phyloP scores from a whole-genome alignment of 2,329 filamentous ascomycete species.

The Xylariaceae sp. region DNA sequence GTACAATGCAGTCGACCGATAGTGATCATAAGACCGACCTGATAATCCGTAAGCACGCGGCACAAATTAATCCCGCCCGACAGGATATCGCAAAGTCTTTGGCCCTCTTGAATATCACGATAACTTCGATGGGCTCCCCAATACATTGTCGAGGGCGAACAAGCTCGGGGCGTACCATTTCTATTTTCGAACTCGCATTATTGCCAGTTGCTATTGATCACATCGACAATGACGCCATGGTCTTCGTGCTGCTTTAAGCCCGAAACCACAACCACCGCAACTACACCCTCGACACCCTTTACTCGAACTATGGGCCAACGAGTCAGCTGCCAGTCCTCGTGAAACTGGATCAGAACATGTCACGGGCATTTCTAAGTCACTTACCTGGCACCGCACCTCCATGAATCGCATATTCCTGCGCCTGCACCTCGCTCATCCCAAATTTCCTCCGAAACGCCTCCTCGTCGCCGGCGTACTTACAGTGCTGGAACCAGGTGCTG shows the following conservation, averaged over 20 bases:
- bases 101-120: too few relatives aligned
- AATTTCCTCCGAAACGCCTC: constrained; percentile 60
- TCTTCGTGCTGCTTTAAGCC: constrained; percentile 75
- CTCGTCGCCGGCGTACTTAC: constrained; percentile 64
- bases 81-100: too few relatives aligned
- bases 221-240: constrained; percentile 71
- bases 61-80: too few relatives aligned
- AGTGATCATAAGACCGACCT: too few relatives aligned
- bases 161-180: too few relatives aligned
- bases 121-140: too few relatives aligned
- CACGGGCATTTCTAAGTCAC: not conserved
- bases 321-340: not conserved
- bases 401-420: constrained; percentile 68
- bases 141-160: too few relatives aligned
- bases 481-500: constrained; percentile 67
- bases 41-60: too few relatives aligned
- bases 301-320: constrained; percentile 49
- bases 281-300: constrained; percentile 67
- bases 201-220: constrained; percentile 50
- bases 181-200: too few relatives aligned
- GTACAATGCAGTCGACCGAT: too few relatives aligned
- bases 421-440: constrained; percentile 52
- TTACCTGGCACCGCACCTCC: constrained; percentile 64
- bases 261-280: constrained; percentile 71
- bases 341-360: too few relatives aligned